Conservation (phyloP, 1,139 yeast genomes). For the Blastobotrys illinoisensis region DNA sequence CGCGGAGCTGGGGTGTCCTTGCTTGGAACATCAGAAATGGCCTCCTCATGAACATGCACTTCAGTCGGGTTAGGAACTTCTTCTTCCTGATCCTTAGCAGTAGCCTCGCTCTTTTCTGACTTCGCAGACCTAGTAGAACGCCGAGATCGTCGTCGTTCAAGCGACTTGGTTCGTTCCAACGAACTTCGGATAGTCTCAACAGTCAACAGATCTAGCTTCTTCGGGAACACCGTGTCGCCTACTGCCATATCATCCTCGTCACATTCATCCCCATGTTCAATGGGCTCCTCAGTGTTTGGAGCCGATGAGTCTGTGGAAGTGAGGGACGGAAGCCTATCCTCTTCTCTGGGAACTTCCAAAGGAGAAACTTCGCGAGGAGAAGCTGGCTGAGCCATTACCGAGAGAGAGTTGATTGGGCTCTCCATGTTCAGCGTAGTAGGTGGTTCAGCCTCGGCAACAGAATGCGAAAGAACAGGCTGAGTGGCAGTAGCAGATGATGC, state of each 20-base stretch:
- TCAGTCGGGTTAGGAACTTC: slow-evolving; percentile 30
- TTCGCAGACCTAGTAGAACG: slow-evolving; percentile 19
- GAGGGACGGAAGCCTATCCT: slow-evolving; percentile 19
- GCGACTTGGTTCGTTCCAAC: slow-evolving; percentile 32
- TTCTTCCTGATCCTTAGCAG: slow-evolving; percentile 15
- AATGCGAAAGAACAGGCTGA: slow-evolving; percentile 21
- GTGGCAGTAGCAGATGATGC: slow-evolving; percentile 5
- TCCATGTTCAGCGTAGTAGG: slow-evolving; percentile 4
- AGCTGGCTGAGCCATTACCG: slow-evolving; percentile 1
- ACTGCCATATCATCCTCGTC: slow-evolving; percentile 26
- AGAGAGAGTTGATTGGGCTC: background rate
- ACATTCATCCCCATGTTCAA: slow-evolving; percentile 9
- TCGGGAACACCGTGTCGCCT: slow-evolving; percentile 35
- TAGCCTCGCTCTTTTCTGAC: slow-evolving; percentile 11
- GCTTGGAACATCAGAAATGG: slow-evolving; percentile 10
- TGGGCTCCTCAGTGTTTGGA: slow-evolving; percentile 8
- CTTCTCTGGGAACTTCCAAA: slow-evolving; percentile 1
- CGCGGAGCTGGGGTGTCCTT: slow-evolving; percentile 19
- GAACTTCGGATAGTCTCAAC: slow-evolving; percentile 35
- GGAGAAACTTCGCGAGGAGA: slow-evolving; percentile 5
- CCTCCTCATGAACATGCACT: slow-evolving; percentile 23
- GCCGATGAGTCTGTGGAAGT: slow-evolving; percentile 19
- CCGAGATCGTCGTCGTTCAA: slow-evolving; percentile 33
- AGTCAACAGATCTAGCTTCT: slow-evolving; percentile 29
- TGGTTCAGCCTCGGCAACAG: slow-evolving; percentile 25